Conservation (phyloP, 2,329 filamentous ascomycete species). For the Alternaria alternata region DNA sequence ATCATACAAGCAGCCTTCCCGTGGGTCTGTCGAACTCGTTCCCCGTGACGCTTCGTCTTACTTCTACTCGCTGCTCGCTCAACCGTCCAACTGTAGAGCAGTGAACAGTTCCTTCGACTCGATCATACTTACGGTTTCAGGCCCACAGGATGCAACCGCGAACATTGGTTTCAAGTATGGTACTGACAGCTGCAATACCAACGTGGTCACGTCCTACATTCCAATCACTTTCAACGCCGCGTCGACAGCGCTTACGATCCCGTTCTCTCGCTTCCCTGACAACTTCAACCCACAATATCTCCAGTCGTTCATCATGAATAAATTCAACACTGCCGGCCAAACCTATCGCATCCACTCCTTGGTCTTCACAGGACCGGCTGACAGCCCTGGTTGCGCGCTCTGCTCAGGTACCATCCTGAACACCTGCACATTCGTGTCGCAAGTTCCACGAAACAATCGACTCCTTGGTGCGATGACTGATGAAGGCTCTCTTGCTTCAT, state of each 20-base stretch:
- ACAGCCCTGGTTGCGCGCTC: slow-evolving; percentile 13
- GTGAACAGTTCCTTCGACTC: slow-evolving; percentile 13
- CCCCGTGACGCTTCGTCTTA: slow-evolving; percentile 6
- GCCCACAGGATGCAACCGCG: slow-evolving; percentile 11
- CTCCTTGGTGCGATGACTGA: slow-evolving; percentile 10
- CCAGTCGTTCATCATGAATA: slow-evolving; percentile 10
- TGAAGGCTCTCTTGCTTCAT: slow-evolving; percentile 11
- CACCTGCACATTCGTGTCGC: slow-evolving; percentile 10
- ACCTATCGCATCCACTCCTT: slow-evolving; percentile 10
- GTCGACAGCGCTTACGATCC: slow-evolving; percentile 2
- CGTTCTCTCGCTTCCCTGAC: slow-evolving; percentile 11
- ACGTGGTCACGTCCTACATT: slow-evolving; percentile 12
- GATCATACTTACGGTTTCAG: slow-evolving; percentile 9
- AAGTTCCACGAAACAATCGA: slow-evolving; percentile 6
- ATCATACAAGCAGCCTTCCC: slow-evolving; percentile 9
- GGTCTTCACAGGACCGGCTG: slow-evolving; percentile 9
- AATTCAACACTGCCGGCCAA: slow-evolving; percentile 5
- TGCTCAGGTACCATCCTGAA: slow-evolving; percentile 16
- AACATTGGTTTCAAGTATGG: slow-evolving; percentile 15
- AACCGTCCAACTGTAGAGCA: slow-evolving; percentile 3
- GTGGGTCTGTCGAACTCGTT: slow-evolving; percentile 10
- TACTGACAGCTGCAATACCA: slow-evolving; percentile 3
- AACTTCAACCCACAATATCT: slow-evolving; percentile 4
- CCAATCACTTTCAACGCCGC: slow-evolving; percentile 11
- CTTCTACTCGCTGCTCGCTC: slow-evolving; percentile 9